A percentile compares a stretch with the other conserved stretches of the same genome.
phyloP scores from a whole-genome alignment of 176 grass and related monocot species.

The Neostapfia colusana region DNA sequence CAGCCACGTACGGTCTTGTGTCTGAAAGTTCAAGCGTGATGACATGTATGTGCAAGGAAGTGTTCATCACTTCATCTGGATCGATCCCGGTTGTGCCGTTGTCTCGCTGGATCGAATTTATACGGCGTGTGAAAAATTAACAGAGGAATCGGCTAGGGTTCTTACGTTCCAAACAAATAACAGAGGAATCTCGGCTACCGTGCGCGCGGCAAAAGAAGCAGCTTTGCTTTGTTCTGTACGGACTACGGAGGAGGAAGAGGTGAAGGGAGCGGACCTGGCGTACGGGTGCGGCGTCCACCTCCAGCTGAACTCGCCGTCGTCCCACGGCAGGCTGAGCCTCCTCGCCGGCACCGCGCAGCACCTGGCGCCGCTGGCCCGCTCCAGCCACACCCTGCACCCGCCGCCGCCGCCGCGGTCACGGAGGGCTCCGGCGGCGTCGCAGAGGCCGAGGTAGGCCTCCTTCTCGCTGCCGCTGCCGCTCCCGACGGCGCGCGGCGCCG shows the following conservation, averaged over 20 bases:
- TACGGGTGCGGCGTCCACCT: slow-evolving; percentile 4
- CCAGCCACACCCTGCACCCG: slow-evolving; percentile 38
- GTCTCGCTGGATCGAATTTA: no score
- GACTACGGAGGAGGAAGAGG: not conserved
- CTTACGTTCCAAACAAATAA: no score
- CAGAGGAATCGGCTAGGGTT: no score
- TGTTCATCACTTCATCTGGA: no score
- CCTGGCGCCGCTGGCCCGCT: slow-evolving; percentile 33
- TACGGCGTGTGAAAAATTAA: no score
- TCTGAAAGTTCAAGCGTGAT: no score
- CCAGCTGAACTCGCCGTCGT: slow-evolving; percentile 59
- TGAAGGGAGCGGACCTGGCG: slow-evolving; percentile 13
- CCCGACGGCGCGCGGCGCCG: not conserved
- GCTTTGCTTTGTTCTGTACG: no score
- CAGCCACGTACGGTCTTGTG: no score
- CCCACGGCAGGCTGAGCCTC: slow-evolving; percentile 50
- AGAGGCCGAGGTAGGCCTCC: slow-evolving; percentile 38
- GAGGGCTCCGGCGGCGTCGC: not conserved
- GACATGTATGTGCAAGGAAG: not conserved
- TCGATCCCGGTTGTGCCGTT: no score
- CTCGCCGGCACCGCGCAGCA: slow-evolving; percentile 33
- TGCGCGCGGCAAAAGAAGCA: no score
- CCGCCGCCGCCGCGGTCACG: not conserved
- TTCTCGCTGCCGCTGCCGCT: not conserved
- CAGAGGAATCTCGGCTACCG: no score